Evolutionary conservation across 352 stramenopile species (phyloP).

Genomic region (Blastocystis sp.): DNA sequence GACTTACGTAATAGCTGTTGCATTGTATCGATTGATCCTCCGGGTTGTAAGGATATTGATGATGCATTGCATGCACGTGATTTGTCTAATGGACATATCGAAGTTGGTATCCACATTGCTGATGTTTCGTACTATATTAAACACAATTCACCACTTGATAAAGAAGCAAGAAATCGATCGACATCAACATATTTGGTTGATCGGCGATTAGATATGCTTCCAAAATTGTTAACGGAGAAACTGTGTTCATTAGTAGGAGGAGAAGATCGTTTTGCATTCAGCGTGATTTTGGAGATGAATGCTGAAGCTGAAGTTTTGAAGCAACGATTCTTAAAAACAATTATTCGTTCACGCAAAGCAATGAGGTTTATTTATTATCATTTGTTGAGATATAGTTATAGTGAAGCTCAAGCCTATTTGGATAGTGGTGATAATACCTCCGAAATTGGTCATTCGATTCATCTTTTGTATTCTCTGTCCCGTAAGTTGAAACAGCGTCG

Average conservation of each 20-base stretch:
- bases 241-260: constrained; percentile 88
- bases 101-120: constrained; percentile 85
- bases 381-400: constrained; percentile 75
- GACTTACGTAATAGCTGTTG: constrained; percentile 74
- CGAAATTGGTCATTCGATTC: constrained; percentile 68
- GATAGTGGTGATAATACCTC: constrained; percentile 77
- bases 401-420: constrained; percentile 91
- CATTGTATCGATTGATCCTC: constrained; percentile 84
- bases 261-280: constrained; percentile 82
- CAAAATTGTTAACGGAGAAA: constrained; percentile 90
- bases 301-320: constrained; percentile 85
- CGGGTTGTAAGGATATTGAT: constrained; percentile 94
- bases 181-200: constrained; percentile 98
- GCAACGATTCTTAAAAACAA: constrained; percentile 92
- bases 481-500: constrained; percentile 83
- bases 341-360: constrained; percentile 91
- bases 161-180: constrained; percentile 82
- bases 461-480: constrained; percentile 78
- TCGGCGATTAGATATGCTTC: constrained; percentile 95
- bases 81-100: constrained; percentile 85
- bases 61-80: constrained; percentile 90
- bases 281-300: constrained; percentile 83
- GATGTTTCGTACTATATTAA: constrained; percentile 97
- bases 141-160: constrained; percentile 86
- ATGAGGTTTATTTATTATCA: constrained; percentile 74